Evolutionary conservation across 2,329 filamentous ascomycete species (phyloP), one percentile per base, ranked within the genome.

Genomic region (Venturia asperata): DNA sequence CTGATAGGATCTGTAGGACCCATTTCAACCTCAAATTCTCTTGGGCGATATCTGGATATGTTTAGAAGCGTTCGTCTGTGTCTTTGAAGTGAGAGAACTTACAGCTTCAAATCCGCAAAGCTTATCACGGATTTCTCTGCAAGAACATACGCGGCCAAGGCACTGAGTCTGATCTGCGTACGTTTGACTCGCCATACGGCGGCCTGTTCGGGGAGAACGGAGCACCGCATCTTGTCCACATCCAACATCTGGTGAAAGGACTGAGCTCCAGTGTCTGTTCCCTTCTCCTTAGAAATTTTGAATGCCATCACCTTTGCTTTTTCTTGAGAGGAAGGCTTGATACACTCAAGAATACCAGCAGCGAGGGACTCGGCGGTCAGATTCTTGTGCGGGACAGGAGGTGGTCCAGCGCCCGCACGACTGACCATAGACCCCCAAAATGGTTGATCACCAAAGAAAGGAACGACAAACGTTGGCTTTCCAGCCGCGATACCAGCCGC

Each of bases 401-500:
- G 68, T 1, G 81, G 79, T 0, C 82, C 82, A 34, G 81, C 81
- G 5, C 80, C 79, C 1, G 80, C 77, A 62, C 72, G 72, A 9
- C 79, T 78, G 1, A 84, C 75, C 79, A 83, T 82, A 19, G 77
- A 70, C 9, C 81, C 82, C 82, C 82, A 84, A 69, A 84, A 83
- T 1, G 78, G 79, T 68, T 84, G 82, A 68, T 77, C 75, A 24
- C 76, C 76, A 61, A 78, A 96, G 77, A 96, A 96, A 0, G 91
- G 91, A 0, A 96, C 86, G 2, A 96, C 83, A 1, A 94, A 84
- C 0, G 91, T 96, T 1, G 91, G 91, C 64, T 87, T 87, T 30
- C 91, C 91, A 1, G 87, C 84, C 21, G 88, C 84, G 67, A 96
- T 90, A n/a, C 91, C 91, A 0, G 91, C 90, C 0, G 91, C 91